Conservation (phyloP, 2,329 filamentous ascomycete genomes). For the Trichoderma sp. region DNA sequence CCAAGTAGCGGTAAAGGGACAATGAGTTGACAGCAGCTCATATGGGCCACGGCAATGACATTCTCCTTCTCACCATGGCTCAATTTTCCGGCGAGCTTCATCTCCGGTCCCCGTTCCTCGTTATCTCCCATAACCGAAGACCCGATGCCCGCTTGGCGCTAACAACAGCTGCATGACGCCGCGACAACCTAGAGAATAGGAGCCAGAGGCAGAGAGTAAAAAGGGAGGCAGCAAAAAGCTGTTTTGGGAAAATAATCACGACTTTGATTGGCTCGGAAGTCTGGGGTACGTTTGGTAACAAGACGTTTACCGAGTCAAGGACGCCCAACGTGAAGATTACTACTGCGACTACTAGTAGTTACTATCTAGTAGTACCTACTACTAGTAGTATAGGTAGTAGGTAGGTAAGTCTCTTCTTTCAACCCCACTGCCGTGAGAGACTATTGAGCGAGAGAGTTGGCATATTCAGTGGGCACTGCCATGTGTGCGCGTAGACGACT, state of each 20-base stretch:
- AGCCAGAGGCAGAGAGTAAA: background rate
- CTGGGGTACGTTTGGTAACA: background rate
- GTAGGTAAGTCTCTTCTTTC: background rate
- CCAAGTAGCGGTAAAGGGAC: background rate
- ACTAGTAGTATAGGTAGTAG: no score
- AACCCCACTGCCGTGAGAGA: background rate
- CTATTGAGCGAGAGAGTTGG: background rate
- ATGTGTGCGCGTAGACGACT: conserved; percentile 4
- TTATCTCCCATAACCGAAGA: background rate
- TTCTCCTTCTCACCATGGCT: background rate
- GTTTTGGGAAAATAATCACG: background rate
- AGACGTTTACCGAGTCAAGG: no score
- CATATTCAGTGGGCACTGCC: background rate
- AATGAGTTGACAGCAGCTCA: background rate
- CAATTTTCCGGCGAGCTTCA: background rate
- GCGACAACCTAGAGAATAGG: background rate
- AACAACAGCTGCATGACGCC: background rate
- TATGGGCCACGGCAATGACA: background rate
- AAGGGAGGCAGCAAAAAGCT: background rate
- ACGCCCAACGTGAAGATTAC: background rate
- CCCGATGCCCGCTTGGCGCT: background rate
- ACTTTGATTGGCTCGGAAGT: background rate
- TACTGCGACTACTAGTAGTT: no score
- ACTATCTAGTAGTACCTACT: no score
- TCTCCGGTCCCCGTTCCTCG: background rate